Base-by-base conservation (phyloP, 139 green algal genomes). In the Chlamydomonas urium region DNA sequence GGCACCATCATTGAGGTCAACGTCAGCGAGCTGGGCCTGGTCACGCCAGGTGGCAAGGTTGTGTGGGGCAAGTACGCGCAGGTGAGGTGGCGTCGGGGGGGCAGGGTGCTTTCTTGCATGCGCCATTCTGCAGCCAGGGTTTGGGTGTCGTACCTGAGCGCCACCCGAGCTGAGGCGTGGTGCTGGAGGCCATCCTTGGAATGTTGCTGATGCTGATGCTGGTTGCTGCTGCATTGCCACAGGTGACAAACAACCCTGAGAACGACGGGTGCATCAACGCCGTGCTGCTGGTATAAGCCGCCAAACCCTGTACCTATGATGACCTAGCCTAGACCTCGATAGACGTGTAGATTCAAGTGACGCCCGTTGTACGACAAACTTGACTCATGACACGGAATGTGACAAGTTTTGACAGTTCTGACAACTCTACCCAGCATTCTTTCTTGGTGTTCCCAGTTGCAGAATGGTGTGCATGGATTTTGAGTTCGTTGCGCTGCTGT, bases 241-340 rank as follows among this genome's bases (percentile, higher is more conserved):
- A 78, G 65, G 53, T 79, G 31, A 93, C 89, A 42, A 92, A 91
- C 81, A 90, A 90, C 69, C 88, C 86, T 24, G 86, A 98, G 80
- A 99, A 98, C 71, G 95, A 98, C 73, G 95, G 95, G 31, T 98
- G 92, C 80, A 94, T 99, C 79, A 99, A 99, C 79, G 96, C 90
- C 2, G 96, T 99, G 33, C 79, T 99, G 60, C 86, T 99, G 32
- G 96, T 99, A 5, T 99, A 83, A 84, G n/a, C n/a, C n/a, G n/a
- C n/a, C n/a, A n/a, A n/a, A n/a, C n/a, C n/a, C n/a, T n/a, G n/a
- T n/a, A n/a, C n/a, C n/a, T n/a, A n/a, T n/a, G n/a, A n/a, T n/a
- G n/a, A n/a, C n/a, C n/a, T n/a, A n/a, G n/a, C n/a, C n/a, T 63
- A 56, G 45, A 26, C 45, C 45, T 26, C 45, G 21, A 17, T 21